phyloP scores from a whole-genome alignment of 164 flowering plant genomes.

The Kalanchoe fedtschenkoi region DNA sequence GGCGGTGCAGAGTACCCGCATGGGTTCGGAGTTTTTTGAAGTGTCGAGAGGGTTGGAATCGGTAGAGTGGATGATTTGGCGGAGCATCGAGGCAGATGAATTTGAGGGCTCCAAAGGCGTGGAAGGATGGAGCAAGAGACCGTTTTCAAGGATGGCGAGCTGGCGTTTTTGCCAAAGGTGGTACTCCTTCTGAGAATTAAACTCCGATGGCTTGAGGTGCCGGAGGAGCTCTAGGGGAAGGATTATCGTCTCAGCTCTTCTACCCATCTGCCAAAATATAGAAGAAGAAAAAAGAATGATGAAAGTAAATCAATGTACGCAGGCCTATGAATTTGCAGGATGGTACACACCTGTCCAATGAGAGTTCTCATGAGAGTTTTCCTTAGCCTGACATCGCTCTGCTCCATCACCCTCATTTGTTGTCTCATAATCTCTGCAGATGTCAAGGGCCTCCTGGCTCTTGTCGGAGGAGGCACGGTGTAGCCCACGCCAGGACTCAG shows the following conservation, averaged over 20 bases:
- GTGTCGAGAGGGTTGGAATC: conserved; percentile 60
- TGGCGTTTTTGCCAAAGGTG: conserved; percentile 83
- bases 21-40: conserved; percentile 57
- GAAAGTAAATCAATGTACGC: too few relatives aligned
- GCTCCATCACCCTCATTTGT: conserved; percentile 89
- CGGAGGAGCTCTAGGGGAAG: conserved; percentile 91
- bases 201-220: conserved; percentile 80
- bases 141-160: conserved; percentile 61
- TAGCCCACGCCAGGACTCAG: conserved; percentile 13
- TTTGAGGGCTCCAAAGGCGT: conserved; percentile 48
- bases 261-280: conserved; percentile 45
- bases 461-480: conserved; percentile 18
- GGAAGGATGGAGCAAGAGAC: conserved; percentile 60
- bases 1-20: conserved; percentile 47
- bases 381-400: conserved; percentile 61
- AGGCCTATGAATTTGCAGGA: neutral
- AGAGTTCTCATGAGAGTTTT: conserved; percentile 85
- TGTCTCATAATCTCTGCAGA: conserved; percentile 88
- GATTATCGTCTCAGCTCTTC: conserved; percentile 80
- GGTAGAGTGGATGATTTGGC: conserved; percentile 34
- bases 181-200: conserved; percentile 55
- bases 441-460: conserved; percentile 57
- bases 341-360: conserved; percentile 68
- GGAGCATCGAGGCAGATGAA: conserved; percentile 37
- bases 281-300: too few relatives aligned